phyloP scores from a whole-genome alignment of 2,329 filamentous ascomycete species.

The Trichoderma polysporum region DNA sequence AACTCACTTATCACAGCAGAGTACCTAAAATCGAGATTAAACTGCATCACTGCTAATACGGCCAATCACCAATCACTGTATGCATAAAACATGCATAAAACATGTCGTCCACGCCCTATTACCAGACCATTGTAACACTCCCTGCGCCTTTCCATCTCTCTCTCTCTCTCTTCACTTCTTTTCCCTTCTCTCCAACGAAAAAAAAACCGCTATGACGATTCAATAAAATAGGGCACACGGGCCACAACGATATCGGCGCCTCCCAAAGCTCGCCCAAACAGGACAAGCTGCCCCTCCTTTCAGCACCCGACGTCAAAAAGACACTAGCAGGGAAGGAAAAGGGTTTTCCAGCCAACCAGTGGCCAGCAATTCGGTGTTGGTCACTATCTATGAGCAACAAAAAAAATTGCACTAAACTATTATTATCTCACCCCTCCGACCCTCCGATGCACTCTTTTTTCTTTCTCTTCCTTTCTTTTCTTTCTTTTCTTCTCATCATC shows the following conservation, averaged over 20 bases:
- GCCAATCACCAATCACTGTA: background rate
- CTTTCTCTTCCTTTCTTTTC: constrained; percentile 3
- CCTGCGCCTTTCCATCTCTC: background rate
- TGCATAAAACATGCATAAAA: background rate
- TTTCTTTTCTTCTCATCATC: constrained; percentile 1
- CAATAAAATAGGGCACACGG: constrained; percentile 10
- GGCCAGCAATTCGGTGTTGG: constrained; percentile 8
- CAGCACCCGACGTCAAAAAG: background rate
- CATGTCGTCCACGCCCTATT: background rate
- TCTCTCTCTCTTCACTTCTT: background rate
- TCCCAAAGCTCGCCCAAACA: constrained; percentile 11
- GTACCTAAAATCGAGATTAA: too few species aligned
- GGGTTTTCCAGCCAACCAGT: background rate
- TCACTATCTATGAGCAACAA: constrained; percentile 3
- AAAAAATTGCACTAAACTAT: background rate
- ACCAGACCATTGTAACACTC: background rate
- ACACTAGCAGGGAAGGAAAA: background rate
- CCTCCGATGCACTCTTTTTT: constrained; percentile 20
- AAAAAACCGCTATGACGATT: background rate
- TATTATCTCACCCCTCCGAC: constrained; percentile 4
- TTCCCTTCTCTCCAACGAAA: background rate
- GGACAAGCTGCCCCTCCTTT: background rate
- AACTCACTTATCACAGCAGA: background rate
- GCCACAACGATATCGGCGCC: constrained; percentile 19
- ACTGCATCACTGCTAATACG: too few species aligned